Base-by-base conservation (phyloP, 1,284 basidiomycete genomes). In the Ustanciosporium gigantosporum region DNA sequence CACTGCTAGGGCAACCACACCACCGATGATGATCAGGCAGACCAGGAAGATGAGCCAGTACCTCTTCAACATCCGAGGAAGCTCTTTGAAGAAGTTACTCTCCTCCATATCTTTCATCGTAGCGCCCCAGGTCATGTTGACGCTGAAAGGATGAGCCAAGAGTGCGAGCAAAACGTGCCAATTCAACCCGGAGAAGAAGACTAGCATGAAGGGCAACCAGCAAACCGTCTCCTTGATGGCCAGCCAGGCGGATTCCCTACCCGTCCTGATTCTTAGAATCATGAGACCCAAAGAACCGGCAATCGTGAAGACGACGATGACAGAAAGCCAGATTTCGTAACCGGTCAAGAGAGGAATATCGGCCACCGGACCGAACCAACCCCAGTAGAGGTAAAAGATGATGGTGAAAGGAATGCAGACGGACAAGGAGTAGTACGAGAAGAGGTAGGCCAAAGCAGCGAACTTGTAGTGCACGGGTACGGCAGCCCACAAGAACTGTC, bases 41-140 rank as follows among this genome's bases (percentile, higher is more conserved):
- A 89, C 57, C 20, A 83, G 51, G 56, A 91, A 57, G 5, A 85
- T 81, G 19, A 25, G 27, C 43, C 52, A 58, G 25, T 43, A 41
- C 7, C 36, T 16, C 35, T 57, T 57, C 36, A 58, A 80, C 73
- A 91, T 91, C 53, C 83, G 85, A 0, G 89, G 90, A 8, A 90
- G 85, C 76, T 91, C 90, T 40, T 87, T 84, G 84, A 89, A 91
- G 81, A 91, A 90, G 77, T 90, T 90, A 21, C 27, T 25, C 17
- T 52, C 25, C 21, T 48, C 46, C 9, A 55, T 23, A 16, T 46
- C 44, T 29, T 58, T 57, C 27, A 41, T 19, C 25, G 55, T 58
- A 3, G 55, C 23, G n/a, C 51, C 84, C 87, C 87, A 90, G 11
- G 82, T 84, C 81, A 91, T 91, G 77, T 90, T 85, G 78, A 88